phyloP scores from a whole-genome alignment of 2,329 filamentous ascomycete species.

The Clarireedia sp. region DNA sequence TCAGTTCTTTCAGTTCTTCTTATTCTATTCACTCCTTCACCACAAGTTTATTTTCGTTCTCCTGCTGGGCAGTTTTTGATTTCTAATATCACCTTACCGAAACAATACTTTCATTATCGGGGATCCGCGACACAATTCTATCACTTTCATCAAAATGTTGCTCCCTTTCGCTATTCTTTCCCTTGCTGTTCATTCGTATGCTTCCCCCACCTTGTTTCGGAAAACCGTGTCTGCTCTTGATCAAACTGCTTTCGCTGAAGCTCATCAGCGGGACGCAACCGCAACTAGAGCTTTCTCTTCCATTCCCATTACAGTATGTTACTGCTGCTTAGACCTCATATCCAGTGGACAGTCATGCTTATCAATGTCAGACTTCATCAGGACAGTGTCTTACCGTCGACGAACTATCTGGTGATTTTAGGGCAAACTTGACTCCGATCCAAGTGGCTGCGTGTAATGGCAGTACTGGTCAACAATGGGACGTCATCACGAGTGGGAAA shows the following conservation, averaged over 20 bases:
- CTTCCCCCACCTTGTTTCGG: not conserved
- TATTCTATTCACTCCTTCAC: not conserved
- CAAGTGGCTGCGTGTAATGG: slow-evolving; percentile 34
- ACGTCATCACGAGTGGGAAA: slow-evolving; percentile 39
- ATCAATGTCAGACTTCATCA: slow-evolving; percentile 21
- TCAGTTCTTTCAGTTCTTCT: not conserved
- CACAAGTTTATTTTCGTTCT: not conserved
- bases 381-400: slow-evolving; percentile 38
- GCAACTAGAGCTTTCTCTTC: slow-evolving; percentile 34
- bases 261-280: slow-evolving; percentile 35
- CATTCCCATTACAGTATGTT: slow-evolving; percentile 33
- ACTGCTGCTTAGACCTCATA: not conserved
- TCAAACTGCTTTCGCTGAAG: slow-evolving; percentile 33
- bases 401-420: slow-evolving; percentile 38
- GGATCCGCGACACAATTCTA: not conserved
- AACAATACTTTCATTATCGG: not conserved
- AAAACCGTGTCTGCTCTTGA: slow-evolving; percentile 5
- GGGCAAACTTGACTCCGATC: slow-evolving; percentile 38
- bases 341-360: not conserved
- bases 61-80: slow-evolving; percentile 4
- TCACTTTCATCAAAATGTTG: not conserved
- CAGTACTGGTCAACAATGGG: slow-evolving; percentile 35
- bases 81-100: not conserved
- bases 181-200: not conserved
- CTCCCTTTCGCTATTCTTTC: not conserved